Base-by-base conservation (phyloP, 2,329 filamentous ascomycete species). In the Aspergillus aculeatus region DNA sequence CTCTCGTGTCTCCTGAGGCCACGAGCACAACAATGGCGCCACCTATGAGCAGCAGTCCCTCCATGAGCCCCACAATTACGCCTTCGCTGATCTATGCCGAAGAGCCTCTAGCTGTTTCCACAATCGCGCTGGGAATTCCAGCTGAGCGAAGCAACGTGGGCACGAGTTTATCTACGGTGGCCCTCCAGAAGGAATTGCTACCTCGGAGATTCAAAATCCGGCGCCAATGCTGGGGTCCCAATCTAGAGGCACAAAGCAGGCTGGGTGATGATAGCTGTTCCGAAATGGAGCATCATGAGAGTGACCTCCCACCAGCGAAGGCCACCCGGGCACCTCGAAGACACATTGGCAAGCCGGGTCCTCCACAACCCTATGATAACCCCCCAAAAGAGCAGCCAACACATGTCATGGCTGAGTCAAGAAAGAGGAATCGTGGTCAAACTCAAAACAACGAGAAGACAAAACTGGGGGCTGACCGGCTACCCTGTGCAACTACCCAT, bases 1-100 rank as follows among this genome's bases (percentile, higher is more conserved):
- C 54, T 12, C 44, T 57, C 19, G 53, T 58, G 26, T 66, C 66
- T 26, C 59, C 64, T 5, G 69, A 71, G 53, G 58, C 66, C 44
- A 61, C 72, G 47, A 77, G 71, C 53, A 72, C 75, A 56, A 77
- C 74, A 7, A 67, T 77, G 66, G 73, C 70, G 29, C 72, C 74
- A 12, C 77, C 77, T 31, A 61, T 70, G 52, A 79, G 76, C 61
- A 77, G 71, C 52, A 73, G 71, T 35, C 64, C 68, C n/a, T 47
- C 54, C 4, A 54, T 54, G 29, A 66, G 68, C 53, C 69, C 72
- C 54, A 51, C 57, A 47, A n/a, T 56, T 57, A 51, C 50, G 19
- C n/a, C 62, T 24, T 57, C 56, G 21, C 60, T 44, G n/a, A 50
- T 31, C n/a, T n/a, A 55, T 11, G 23, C 48, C 44, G 50, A 51